Conservation (phyloP, 306 rosid genomes). For the Prunus dulcis region DNA sequence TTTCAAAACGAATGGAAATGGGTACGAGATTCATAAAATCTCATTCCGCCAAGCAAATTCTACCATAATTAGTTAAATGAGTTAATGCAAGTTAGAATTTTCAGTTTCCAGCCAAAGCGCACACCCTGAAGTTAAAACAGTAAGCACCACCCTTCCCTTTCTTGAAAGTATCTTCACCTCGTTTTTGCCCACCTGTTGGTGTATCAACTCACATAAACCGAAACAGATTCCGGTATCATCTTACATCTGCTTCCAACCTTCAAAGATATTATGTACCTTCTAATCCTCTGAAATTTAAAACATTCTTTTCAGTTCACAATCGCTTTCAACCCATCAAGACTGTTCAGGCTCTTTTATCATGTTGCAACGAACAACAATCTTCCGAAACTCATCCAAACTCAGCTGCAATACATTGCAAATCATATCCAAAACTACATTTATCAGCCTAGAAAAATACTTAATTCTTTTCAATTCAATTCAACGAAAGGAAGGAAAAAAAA, state of each 20-base stretch:
- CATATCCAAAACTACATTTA: neutral
- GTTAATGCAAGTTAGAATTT: no score
- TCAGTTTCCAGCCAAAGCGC: no score
- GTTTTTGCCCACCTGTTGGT: no score
- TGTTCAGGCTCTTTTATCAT: constrained; percentile 48
- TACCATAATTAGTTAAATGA: no score
- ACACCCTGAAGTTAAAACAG: no score
- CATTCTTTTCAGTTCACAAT: neutral
- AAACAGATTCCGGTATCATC: neutral
- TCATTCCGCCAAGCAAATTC: no score
- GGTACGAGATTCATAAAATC: no score
- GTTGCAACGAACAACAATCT: constrained; percentile 77
- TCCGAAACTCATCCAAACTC: constrained; percentile 69
- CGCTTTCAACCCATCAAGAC: constrained; percentile 21
- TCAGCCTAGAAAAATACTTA: neutral
- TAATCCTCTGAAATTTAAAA: neutral
- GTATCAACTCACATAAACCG: no score
- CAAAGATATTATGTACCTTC: neutral
- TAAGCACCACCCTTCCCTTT: no score
- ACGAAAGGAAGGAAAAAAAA: neutral
- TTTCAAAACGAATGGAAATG: no score
- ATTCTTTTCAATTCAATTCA: no score
- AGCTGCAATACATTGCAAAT: constrained; percentile 46
- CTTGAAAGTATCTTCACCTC: no score
- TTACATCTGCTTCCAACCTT: neutral